A percentile compares a stretch with the other conserved stretches of the same genome.
Conservation (phyloP, 1,284 basidiomycete species). For the Ustilago nuda region DNA sequence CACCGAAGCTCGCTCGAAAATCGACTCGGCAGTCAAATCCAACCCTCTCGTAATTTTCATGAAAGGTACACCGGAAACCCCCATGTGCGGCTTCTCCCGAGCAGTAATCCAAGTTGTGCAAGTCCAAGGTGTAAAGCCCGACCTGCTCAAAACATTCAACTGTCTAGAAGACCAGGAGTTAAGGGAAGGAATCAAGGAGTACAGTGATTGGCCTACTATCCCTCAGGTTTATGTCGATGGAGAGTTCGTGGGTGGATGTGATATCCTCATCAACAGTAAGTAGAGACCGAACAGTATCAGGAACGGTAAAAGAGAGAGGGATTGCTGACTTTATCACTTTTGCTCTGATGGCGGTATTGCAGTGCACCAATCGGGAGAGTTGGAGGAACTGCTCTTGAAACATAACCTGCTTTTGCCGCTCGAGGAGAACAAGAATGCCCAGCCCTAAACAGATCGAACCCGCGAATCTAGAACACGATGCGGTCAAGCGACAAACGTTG, state of each 20-base stretch:
- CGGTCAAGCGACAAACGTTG: too few relatives aligned
- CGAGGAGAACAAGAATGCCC: slow-evolving; percentile 22
- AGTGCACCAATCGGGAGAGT: slow-evolving; percentile 93
- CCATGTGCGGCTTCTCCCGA: slow-evolving; percentile 88
- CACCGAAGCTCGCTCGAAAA: slow-evolving; percentile 71
- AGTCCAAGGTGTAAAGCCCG: slow-evolving; percentile 81
- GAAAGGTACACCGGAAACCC: slow-evolving; percentile 83
- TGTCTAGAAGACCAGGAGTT: slow-evolving; percentile 88
- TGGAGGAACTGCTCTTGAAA: slow-evolving; percentile 80
- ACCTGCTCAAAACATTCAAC: slow-evolving; percentile 77
- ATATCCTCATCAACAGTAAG: slow-evolving; percentile 82
- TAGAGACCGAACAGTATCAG: neutral
- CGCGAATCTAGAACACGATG: too few relatives aligned
- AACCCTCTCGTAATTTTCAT: slow-evolving; percentile 90
- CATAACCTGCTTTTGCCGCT: slow-evolving; percentile 46
- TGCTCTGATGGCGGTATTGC: neutral
- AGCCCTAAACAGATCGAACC: neutral
- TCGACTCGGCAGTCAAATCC: slow-evolving; percentile 73
- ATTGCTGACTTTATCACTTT: neutral
- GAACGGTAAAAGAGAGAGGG: neutral
- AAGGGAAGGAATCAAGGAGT: slow-evolving; percentile 89
- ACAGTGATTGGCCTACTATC: slow-evolving; percentile 95
- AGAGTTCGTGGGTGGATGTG: slow-evolving; percentile 96
- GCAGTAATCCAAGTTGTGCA: slow-evolving; percentile 92
- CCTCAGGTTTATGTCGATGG: slow-evolving; percentile 95